These are phyloP conservation scores for Botrytis cinerea DNA, from an alignment of 2,329 filamentous ascomycete species.

Conservation along the genomic window DNA sequence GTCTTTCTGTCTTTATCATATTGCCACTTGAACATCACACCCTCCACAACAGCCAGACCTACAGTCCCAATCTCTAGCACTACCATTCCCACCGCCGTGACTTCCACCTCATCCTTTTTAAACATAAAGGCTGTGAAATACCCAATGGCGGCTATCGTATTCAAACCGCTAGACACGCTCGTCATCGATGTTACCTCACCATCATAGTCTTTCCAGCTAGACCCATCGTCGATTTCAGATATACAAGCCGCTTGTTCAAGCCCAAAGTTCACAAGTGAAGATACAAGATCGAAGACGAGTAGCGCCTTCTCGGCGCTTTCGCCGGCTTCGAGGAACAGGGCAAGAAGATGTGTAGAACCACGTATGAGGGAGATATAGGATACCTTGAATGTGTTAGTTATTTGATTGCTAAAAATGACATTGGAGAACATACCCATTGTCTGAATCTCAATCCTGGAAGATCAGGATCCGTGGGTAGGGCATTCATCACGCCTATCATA, in stretches of 20 bases:
- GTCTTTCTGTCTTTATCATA: neutral
- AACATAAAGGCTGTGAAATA: constrained; percentile 1
- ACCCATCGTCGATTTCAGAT: neutral
- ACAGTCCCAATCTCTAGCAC: neutral
- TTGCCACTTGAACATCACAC: constrained; percentile 2
- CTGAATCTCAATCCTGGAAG: neutral
- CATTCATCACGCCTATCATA: neutral
- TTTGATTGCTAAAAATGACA: constrained; percentile 2
- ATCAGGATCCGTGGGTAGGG: neutral
- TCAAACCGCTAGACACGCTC: neutral
- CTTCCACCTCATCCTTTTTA: neutral
- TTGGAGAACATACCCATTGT: constrained; percentile 1
- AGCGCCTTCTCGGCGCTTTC: neutral
- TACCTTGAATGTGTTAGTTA: neutral
- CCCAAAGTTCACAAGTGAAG: neutral
- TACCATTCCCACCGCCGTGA: neutral
- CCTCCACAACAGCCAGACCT: neutral
- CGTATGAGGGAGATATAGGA: neutral
- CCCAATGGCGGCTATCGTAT: neutral
- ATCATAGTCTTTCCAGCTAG: constrained; percentile 6
- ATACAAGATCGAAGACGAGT: constrained; percentile 2
- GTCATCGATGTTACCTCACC: neutral
- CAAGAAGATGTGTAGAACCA: neutral
- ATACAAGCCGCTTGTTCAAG: neutral
- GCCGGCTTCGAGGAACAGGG: neutral